Evolutionary conservation across 2,329 filamentous ascomycete species (phyloP), one percentile per base, ranked within the genome.

Genomic region (Keithomyces neogunnii): DNA sequence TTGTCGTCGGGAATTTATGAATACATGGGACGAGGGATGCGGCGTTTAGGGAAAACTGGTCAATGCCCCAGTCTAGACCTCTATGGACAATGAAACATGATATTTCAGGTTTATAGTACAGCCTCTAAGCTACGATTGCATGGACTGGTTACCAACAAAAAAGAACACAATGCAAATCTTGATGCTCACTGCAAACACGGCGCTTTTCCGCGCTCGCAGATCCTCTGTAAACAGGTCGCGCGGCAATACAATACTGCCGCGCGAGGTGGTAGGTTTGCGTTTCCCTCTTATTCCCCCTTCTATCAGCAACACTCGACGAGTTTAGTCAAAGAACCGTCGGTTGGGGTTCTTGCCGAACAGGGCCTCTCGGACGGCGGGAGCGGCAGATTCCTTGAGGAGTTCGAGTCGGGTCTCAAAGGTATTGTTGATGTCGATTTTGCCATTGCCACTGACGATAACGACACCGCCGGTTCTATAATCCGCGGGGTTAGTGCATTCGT

Each of bases 351-450:
- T 85, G 55, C 93, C 93, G 65, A 99, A 99, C 53, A 99, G 78
- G 13, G 86, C 86, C 69, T 87, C 81, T 64, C 93, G 82, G 63
- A 99, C 85, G 44, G 84, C 84, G 11, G 93, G 93, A 53, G 96
- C 81, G 48, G 89, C 88, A 59, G 88, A 87, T 52, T 85, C 84
- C 72, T 96, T 86, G 58, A 97, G 82, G 55, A 97, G 77, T 63
- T 80, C 81, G 70, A 99, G 77, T 59, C 93, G 85, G 67, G 95
- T 88, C 68, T 97, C 93, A 60, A 97, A 88, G 51, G 93, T 97
- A 77, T 99, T 97, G 81, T 96, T 91, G 70, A 99, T 92, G 63
- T 96, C 90, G 67, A 99, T 97, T 79, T 92, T 96, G 67, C 93
- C 93, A 58, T 78, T 78, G 59, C 87, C 85, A 57, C 91, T 89